Percentiles rank a stretch among this genome's conserved stretches.
These are phyloP conservation scores for Climacium dendroides DNA, from an alignment of 225 moss, liverwort and hornwort genomes.

Conservation along the genomic window DNA sequence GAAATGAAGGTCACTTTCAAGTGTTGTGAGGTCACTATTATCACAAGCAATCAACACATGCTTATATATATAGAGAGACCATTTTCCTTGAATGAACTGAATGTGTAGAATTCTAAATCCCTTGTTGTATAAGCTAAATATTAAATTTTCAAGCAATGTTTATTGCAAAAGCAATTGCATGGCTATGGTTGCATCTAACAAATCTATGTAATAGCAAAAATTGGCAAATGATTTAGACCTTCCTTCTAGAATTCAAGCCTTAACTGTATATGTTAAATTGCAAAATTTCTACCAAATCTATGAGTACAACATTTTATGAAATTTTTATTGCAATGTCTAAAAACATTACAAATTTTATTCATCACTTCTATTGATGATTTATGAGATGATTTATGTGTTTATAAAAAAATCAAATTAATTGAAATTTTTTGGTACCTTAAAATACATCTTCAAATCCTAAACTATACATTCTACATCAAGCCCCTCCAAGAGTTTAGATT, in stretches of 20 bases:
- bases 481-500: background rate
- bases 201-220: background rate
- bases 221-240: background rate
- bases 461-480: background rate
- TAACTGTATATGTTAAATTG: background rate
- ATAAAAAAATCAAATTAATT: rapidly evolving
- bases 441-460: background rate
- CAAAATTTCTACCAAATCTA: background rate
- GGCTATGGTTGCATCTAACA: background rate
- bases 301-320: background rate
- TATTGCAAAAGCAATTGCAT: background rate
- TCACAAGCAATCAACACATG: background rate
- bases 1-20: background rate
- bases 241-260: background rate
- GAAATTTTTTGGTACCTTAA: background rate
- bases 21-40: background rate
- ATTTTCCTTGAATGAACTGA: background rate
- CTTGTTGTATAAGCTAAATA: background rate
- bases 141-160: background rate
- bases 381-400: rapidly evolving
- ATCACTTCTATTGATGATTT: background rate
- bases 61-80: background rate
- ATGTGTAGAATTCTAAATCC: background rate
- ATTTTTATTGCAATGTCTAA: background rate
- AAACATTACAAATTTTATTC: background rate